Percentiles rank a stretch among this genome's conserved stretches.
Conservation (phyloP, 495 filamentous ascomycete species). For the Aspergillus bertholletiae region DNA sequence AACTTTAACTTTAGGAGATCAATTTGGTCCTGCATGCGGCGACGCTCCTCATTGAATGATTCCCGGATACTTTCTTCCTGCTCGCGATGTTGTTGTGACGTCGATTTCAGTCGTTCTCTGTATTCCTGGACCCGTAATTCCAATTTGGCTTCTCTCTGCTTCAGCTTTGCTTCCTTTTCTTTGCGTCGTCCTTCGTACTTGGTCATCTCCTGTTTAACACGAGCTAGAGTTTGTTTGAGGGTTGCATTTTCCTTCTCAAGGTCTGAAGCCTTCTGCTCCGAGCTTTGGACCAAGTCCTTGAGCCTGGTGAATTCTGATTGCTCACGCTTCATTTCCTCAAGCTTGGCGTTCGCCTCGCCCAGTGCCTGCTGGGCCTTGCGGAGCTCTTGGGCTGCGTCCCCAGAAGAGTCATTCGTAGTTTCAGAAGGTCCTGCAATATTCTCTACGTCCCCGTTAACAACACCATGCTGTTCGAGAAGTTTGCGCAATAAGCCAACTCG, state of each 20-base stretch:
- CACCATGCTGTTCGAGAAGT: slow-evolving; percentile 45
- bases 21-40: slow-evolving; percentile 33
- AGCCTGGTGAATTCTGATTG: slow-evolving; percentile 47
- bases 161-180: slow-evolving; percentile 48
- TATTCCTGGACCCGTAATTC: slow-evolving; percentile 47
- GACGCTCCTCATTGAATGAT: slow-evolving; percentile 32
- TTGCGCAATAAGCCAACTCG: slow-evolving; percentile 61
- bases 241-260: slow-evolving; percentile 54
- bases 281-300: slow-evolving; percentile 54
- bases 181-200: slow-evolving; percentile 49
- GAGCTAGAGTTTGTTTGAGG: slow-evolving; percentile 50
- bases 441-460: slow-evolving; percentile 38
- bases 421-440: slow-evolving; percentile 40
- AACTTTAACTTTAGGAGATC: slow-evolving; percentile 29
- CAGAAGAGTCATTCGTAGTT: slow-evolving; percentile 40
- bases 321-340: slow-evolving; percentile 58
- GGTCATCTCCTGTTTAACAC: slow-evolving; percentile 52
- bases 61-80: slow-evolving; percentile 34
- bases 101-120: slow-evolving; percentile 36
- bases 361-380: slow-evolving; percentile 48
- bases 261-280: slow-evolving; percentile 60
- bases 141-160: slow-evolving; percentile 44
- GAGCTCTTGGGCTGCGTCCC: slow-evolving; percentile 37
- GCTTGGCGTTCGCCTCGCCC: slow-evolving; percentile 52
- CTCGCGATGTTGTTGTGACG: slow-evolving; percentile 33